These are phyloP conservation scores for Exophiala sp. DNA, from an alignment of 2,329 filamentous ascomycete species.

Conservation along the genomic window DNA sequence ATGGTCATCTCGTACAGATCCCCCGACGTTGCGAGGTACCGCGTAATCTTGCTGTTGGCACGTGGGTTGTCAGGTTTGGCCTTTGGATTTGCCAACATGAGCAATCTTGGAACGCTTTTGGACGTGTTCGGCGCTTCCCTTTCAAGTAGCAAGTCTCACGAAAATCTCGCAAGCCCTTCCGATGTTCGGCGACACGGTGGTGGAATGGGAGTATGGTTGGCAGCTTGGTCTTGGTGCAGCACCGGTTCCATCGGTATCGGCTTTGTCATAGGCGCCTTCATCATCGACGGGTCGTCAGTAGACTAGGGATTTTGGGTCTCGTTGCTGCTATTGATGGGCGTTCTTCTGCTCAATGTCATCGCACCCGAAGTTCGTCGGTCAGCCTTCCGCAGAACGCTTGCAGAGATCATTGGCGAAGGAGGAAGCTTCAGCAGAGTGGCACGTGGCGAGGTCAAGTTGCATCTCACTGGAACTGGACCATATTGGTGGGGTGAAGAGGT, in stretches of 20 bases:
- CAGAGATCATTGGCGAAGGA: slow-evolving; percentile 50
- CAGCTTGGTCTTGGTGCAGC: slow-evolving; percentile 74
- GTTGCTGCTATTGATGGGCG: slow-evolving; percentile 62
- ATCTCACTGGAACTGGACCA: slow-evolving; percentile 67
- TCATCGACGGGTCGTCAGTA: slow-evolving; percentile 63
- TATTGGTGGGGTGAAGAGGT: slow-evolving; percentile 76
- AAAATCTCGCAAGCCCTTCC: slow-evolving; percentile 64
- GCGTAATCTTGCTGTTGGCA: slow-evolving; percentile 59
- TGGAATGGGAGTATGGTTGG: slow-evolving; percentile 76
- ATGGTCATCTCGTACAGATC: slow-evolving; percentile 57
- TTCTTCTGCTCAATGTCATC: slow-evolving; percentile 66
- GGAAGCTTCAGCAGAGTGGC: slow-evolving; percentile 50
- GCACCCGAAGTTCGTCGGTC: slow-evolving; percentile 70
- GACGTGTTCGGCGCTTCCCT: slow-evolving; percentile 75
- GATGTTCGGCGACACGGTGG: slow-evolving; percentile 72
- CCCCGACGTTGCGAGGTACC: slow-evolving; percentile 55
- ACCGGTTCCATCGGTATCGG: slow-evolving; percentile 69
- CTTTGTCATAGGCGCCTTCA: slow-evolving; percentile 66
- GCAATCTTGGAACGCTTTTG: slow-evolving; percentile 66
- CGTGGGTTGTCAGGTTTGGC: slow-evolving; percentile 64
- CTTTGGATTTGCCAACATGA: slow-evolving; percentile 74
- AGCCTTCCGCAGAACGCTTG: slow-evolving; percentile 64
- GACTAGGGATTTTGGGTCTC: slow-evolving; percentile 74
- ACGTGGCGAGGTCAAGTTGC: slow-evolving; percentile 72
- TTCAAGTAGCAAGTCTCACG: slow-evolving; percentile 68